Evolutionary conservation across 2,329 filamentous ascomycete genomes (phyloP).

Genomic region (Venturia effusa): DNA sequence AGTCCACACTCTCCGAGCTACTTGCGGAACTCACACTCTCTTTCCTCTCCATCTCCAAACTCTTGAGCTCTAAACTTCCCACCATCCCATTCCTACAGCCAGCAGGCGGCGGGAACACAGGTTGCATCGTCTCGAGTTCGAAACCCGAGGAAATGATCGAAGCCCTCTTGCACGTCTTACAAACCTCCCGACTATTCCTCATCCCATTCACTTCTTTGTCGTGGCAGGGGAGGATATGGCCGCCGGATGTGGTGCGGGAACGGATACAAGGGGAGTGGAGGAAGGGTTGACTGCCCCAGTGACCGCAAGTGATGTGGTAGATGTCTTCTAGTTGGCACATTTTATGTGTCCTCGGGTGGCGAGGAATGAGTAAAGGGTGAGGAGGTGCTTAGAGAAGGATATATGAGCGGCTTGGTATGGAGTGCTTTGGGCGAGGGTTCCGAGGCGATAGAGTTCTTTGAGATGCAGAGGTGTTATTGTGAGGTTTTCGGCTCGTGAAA

Average conservation of each 20-base stretch:
- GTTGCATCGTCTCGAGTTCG: not conserved
- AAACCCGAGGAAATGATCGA: not conserved
- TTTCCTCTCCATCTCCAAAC: not conserved
- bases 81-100: no score
- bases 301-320: constrained; percentile 20
- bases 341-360: no score
- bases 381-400: not conserved
- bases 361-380: no score
- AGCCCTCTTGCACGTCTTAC: constrained; percentile 3
- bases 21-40: not conserved
- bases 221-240: constrained; percentile 5
- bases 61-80: no score
- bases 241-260: constrained; percentile 12
- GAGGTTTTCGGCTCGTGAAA: not conserved
- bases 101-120: not conserved
- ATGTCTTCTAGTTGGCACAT: constrained; percentile 25
- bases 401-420: not conserved
- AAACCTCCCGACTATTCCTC: constrained; percentile 8
- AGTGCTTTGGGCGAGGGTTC: not conserved
- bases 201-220: constrained; percentile 9
- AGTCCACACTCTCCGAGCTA: not conserved
- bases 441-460: not conserved
- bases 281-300: constrained; percentile 23
- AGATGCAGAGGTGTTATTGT: not conserved
- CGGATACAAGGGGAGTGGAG: constrained; percentile 21